Evolutionary conservation across 202 grass and related monocot genomes (phyloP).

Genomic region (Thinopyrum obtusiflorum): DNA sequence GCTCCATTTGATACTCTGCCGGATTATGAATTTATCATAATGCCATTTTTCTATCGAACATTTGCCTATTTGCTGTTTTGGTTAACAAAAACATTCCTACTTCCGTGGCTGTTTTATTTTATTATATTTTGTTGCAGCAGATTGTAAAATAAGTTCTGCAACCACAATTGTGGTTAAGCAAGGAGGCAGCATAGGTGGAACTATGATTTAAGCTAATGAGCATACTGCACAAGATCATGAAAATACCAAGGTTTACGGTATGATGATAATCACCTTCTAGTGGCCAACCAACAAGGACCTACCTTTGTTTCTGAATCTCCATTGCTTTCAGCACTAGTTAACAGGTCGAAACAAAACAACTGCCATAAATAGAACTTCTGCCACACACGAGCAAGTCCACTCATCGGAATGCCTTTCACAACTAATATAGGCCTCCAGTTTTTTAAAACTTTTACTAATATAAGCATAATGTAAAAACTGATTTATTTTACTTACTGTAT

Average conservation of each 20-base stretch:
- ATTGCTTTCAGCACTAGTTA: neutral
- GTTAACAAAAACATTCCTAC: neutral
- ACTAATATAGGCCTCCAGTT: neutral
- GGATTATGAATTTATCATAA: neutral
- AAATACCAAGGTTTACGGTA: neutral
- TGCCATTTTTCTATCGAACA: neutral
- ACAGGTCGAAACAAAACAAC: constrained; percentile 1
- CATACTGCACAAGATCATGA: neutral
- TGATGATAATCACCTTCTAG: neutral
- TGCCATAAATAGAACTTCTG: neutral
- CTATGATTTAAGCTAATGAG: neutral
- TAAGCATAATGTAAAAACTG: neutral
- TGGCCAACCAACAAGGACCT: neutral
- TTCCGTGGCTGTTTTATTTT: neutral
- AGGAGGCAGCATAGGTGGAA: neutral
- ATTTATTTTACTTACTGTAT: neutral
- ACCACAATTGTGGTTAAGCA: neutral
- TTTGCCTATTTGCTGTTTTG: neutral
- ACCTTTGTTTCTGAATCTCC: neutral
- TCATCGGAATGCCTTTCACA: neutral
- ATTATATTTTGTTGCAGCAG: neutral
- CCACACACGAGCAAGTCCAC: neutral
- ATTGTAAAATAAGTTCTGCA: neutral
- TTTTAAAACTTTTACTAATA: neutral
- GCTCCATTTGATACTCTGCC: neutral